A percentile compares a stretch with the other conserved stretches of the same genome.
Conservation (phyloP, 805 yeast species). For the Saccharomyces eubayanus region DNA sequence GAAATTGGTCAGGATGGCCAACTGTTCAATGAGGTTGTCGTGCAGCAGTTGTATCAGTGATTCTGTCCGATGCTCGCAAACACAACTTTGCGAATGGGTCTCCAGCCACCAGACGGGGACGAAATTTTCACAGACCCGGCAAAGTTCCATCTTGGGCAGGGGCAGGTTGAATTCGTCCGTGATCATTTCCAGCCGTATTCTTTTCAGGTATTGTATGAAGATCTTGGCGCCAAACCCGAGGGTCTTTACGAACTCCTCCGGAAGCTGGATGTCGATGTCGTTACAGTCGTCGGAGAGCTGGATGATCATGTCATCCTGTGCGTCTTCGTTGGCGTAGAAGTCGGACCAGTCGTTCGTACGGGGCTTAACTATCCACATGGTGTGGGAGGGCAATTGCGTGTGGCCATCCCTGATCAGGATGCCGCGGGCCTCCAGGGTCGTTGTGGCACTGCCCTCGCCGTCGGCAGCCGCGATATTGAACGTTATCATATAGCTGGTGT, state of each 20-base stretch:
- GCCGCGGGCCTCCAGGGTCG: conserved; percentile 90
- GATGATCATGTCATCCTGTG: neutral
- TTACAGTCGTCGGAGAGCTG: conserved; percentile 33
- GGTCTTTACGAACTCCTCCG: conserved; percentile 57
- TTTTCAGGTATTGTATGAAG: conserved; percentile 62
- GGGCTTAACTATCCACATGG: conserved; percentile 91
- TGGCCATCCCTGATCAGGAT: conserved; percentile 61
- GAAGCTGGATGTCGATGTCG: conserved; percentile 33
- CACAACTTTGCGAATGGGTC: conserved; percentile 78
- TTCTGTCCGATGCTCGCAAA: conserved; percentile 74
- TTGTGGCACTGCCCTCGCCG: conserved; percentile 38
- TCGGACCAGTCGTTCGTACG: conserved; percentile 35
- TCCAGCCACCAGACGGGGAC: conserved; percentile 98
- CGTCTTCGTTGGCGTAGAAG: neutral
- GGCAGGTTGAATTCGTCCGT: conserved; percentile 61
- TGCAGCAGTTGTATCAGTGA: conserved; percentile 69
- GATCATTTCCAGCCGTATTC: conserved; percentile 54
- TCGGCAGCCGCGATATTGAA: conserved; percentile 38
- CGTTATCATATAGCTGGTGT: conserved; percentile 60
- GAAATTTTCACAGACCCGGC: conserved; percentile 84
- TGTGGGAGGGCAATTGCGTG: conserved; percentile 57
- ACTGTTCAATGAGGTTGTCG: conserved; percentile 69
- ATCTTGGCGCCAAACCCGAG: conserved; percentile 87
- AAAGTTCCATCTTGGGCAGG: conserved; percentile 71
- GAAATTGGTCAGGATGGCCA: conserved; percentile 36